These are phyloP conservation scores for Boletus patriciae DNA, from an alignment of 768 basidiomycete genomes.

Conservation along the genomic window DNA sequence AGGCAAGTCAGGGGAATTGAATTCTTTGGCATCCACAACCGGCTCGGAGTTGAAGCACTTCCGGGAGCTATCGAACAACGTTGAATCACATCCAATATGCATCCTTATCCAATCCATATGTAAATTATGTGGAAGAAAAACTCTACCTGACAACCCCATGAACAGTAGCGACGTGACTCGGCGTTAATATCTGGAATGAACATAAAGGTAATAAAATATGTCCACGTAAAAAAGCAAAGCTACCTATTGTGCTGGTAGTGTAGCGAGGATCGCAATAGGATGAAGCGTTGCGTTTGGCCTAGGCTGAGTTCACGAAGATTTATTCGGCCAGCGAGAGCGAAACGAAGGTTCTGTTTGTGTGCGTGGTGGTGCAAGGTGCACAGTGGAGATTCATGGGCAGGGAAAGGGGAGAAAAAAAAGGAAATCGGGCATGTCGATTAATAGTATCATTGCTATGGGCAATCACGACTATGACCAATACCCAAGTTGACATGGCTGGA, in stretches of 20 bases:
- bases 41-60: not conserved
- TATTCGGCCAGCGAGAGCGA: slow-evolving; percentile 5
- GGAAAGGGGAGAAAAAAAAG: not conserved
- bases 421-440: not conserved
- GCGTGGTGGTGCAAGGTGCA: slow-evolving; percentile 3
- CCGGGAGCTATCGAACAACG: not conserved
- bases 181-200: slow-evolving; percentile 17
- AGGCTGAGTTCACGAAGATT: slow-evolving; percentile 1
- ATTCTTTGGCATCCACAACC: not conserved
- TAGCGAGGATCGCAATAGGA: slow-evolving; percentile 7
- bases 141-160: slow-evolving; percentile 15
- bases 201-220: slow-evolving; percentile 33
- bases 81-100: not conserved
- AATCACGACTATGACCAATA: slow-evolving; percentile 11
- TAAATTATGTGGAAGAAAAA: slow-evolving; percentile 12
- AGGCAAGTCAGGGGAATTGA: not conserved
- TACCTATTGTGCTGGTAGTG: slow-evolving; percentile 15
- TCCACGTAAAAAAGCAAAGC: slow-evolving; percentile 21
- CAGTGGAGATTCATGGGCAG: not conserved
- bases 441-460: slow-evolving; percentile 3
- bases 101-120: slow-evolving; percentile 5
- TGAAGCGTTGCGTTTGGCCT: slow-evolving; percentile 1
- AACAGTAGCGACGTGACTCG: slow-evolving; percentile 16
- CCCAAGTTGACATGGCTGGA: slow-evolving; percentile 16
- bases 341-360: slow-evolving; percentile 5